Base-by-base conservation (phyloP, 345 rosid species). In the Theobroma cacao region DNA sequence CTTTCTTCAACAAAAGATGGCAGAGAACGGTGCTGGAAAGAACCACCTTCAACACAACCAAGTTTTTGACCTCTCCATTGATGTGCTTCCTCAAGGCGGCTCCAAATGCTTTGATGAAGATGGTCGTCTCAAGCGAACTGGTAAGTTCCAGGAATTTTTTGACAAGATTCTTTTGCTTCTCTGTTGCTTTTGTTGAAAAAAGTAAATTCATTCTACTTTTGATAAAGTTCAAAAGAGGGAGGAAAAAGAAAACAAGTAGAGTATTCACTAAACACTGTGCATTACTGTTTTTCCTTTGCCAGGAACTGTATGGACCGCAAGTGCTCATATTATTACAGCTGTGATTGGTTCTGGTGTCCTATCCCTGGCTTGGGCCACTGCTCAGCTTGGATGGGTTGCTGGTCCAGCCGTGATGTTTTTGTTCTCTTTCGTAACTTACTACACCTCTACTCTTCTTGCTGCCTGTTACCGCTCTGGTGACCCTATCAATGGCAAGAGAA, bases 41-140 rank as follows among this genome's bases (percentile, higher is more conserved):
- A 78, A 76, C 55, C 81, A 82, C 20, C 82, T 74, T 43, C 78
- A 75, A 31, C 66, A 78, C 34, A 72, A 74, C 75, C 87, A 81
- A 47, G 84, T 43, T 47, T 82, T 82, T 47, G 79, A 72, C 75
- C 52, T 88, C 61, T 74, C 92, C 78, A 24, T 87, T 9, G 89
- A 86, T 74, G 74, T 69, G 78, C 89, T 75, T 30, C 71, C 82
- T 6, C 82, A 79, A 52, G 77, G 66, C 8, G 93, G 81, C 68
- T 87, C 93, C 80, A 78, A 89, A 55, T 86, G 85, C 85, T 88
- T 90, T 59, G 98, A 95, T 40, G 98, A 94, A 28, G 98, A 94
- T 8, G 97, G 93, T 7, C 89, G 86, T 26, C 86, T 58, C 79
- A 91, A 89, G 78, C 68, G 98, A 86, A 89, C 93, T 64, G 97